phyloP scores from a whole-genome alignment of 192 early-diverging fungal species.

The Pilaira anomala region DNA sequence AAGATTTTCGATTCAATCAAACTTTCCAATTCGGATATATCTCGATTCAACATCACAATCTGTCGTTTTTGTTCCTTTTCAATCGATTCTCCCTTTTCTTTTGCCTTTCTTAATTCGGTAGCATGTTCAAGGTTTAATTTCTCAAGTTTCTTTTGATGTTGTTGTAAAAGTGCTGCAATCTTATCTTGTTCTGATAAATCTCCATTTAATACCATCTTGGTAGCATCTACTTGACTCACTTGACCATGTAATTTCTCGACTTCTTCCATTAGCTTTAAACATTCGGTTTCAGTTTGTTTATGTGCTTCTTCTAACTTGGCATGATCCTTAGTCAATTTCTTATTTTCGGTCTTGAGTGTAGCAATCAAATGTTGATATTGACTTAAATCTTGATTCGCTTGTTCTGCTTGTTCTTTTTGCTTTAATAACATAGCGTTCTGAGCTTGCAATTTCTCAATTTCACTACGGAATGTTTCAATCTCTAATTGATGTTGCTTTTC shows the following conservation, averaged over 20 bases:
- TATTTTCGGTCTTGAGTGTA: constrained; percentile 52
- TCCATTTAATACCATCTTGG: not conserved
- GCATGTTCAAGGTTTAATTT: constrained; percentile 43
- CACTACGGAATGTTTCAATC: constrained; percentile 31
- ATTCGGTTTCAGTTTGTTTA: constrained; percentile 67
- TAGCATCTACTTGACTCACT: not conserved
- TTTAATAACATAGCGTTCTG: constrained; percentile 38
- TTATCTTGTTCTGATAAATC: constrained; percentile 22
- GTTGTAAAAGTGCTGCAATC: constrained; percentile 37
- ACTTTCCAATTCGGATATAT: constrained; percentile 62
- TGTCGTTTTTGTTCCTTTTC: constrained; percentile 62
- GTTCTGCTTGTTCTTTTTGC: constrained; percentile 30
- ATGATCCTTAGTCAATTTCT: constrained; percentile 46
- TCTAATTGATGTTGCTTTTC: constrained; percentile 22
- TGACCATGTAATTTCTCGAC: constrained; percentile 67
- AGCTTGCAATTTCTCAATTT: constrained; percentile 46
- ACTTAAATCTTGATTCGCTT: constrained; percentile 3
- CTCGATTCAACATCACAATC: constrained; percentile 56
- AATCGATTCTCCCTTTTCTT: constrained; percentile 48
- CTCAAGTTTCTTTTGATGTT: constrained; percentile 48
- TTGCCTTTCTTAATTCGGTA: constrained; percentile 49
- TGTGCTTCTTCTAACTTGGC: constrained; percentile 58
- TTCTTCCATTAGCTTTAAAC: constrained; percentile 73
- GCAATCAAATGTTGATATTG: constrained; percentile 38
- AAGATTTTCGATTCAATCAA: constrained; percentile 75